Base-by-base conservation (phyloP, 192 early-diverging fungal genomes). In the Cladochytrium replicatum region DNA sequence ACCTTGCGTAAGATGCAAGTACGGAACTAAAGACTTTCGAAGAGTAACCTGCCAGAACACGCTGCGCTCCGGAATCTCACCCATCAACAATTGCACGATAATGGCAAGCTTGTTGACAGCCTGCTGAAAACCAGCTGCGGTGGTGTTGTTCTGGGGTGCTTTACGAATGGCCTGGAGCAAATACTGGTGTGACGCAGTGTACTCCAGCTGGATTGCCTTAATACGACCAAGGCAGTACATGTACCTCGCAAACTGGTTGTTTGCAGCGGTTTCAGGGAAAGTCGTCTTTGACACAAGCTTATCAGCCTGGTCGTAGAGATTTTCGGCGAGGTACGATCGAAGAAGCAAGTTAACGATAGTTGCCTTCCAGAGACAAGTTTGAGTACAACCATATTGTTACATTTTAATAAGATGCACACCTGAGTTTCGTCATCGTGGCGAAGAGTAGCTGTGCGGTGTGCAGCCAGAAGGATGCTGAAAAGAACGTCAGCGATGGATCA, bases 121-220 rank as follows among this genome's bases (percentile, higher is more conserved):
- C 66, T 96, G 91, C 59, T 93, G 89, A 68, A 97, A 99, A 26
- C 96, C 96, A 23, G 88, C 91, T n/a, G n/a, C n/a, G 4, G 87
- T 85, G 17, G 81, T 72, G 1, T 60, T 41, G 25, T 70, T 84
- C 55, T 88, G 83, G 9, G 94, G 91, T 0, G 89, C 94, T 61
- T 99, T 99, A 47, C 96, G 84, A 41, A 93, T 89, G 23, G 94
- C 93, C 60, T 96, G 91, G 44, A 86, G 69, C 24, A 99, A 64
- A 49, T 90, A 78, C 29, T 77, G 69, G 50, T 99, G 89, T 21
- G 91, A 83, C 32, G 77, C 80, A 0, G 93, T 88, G 70, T 99
- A 99, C 57, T 97, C 94, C 23, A 99, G 81, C 71, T 97, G 91
- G 43, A 97, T 81, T n/a, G 93, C 96, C 67, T 89, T 88, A 60